A percentile compares a stretch with the other conserved stretches of the same genome.
phyloP scores from a whole-genome alignment of 441 rosid genomes.

The Euphorbia schlechtendalii region DNA sequence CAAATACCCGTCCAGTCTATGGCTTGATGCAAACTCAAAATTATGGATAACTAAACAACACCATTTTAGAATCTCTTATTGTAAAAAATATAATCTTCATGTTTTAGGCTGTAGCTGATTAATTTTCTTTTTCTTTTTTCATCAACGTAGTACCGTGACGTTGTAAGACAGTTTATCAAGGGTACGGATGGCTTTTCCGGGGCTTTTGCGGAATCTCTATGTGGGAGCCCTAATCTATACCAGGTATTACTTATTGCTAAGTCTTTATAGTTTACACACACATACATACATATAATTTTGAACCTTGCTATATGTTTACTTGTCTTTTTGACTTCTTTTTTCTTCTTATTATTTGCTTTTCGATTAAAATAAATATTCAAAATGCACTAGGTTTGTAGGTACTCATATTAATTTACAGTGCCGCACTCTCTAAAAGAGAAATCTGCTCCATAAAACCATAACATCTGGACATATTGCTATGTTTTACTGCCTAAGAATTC shows the following conservation, averaged over 20 bases:
- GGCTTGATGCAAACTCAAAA: not conserved
- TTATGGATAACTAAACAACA: not conserved
- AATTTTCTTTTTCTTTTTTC: not conserved
- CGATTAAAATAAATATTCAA: not conserved
- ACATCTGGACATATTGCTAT: not conserved
- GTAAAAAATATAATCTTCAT: not conserved
- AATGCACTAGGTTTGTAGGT: not conserved
- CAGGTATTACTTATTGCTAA: slow-evolving; percentile 39
- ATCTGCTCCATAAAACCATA: not conserved
- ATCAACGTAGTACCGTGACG: slow-evolving; percentile 69
- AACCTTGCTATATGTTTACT: not conserved
- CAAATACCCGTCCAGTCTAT: not conserved
- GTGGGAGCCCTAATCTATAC: slow-evolving; percentile 90
- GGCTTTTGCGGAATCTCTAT: slow-evolving; percentile 87
- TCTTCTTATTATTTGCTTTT: slow-evolving; percentile 4
- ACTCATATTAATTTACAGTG: not conserved
- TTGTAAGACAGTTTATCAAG: slow-evolving; percentile 83
- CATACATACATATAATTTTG: not conserved
- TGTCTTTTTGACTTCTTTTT: not conserved
- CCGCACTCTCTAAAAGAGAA: not conserved
- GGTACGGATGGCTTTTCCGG: slow-evolving; percentile 92
- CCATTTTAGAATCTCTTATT: not conserved
- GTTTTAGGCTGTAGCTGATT: slow-evolving; percentile 14
- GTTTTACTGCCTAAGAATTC: not conserved
- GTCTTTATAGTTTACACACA: no score